Percentiles rank a stretch among this genome's conserved stretches.
Evolutionary conservation across 805 yeast genomes (phyloP).

Genomic region (Torulaspora gathmanii): DNA sequence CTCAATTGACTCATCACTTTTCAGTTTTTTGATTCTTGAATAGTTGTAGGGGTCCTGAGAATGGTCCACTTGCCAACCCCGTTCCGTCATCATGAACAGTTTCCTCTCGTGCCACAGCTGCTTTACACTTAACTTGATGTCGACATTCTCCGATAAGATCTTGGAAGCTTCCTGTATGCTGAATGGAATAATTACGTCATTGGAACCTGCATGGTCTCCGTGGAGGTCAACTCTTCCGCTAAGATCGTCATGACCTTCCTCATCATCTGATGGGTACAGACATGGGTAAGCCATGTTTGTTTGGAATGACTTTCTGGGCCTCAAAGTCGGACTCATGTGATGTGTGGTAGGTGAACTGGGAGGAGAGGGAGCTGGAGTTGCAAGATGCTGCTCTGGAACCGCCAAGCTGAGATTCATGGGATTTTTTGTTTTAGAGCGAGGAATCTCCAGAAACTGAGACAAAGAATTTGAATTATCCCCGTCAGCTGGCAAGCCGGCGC

Average conservation of each 20-base stretch:
- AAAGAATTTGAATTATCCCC: slow-evolving; percentile 50
- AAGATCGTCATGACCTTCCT: slow-evolving; percentile 33
- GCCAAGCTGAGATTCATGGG: slow-evolving; percentile 30
- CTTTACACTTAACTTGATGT: slow-evolving; percentile 60
- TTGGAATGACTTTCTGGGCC: slow-evolving; percentile 53
- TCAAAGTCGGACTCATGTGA: slow-evolving; percentile 28
- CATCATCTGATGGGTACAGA: slow-evolving; percentile 50
- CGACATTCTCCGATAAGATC: slow-evolving; percentile 56
- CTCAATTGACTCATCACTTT: slow-evolving; percentile 28
- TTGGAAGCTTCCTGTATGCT: slow-evolving; percentile 78
- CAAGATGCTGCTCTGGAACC: slow-evolving; percentile 42
- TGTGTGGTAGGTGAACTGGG: slow-evolving; percentile 46
- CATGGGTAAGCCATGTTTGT: slow-evolving; percentile 65
- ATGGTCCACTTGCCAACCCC: slow-evolving; percentile 47
- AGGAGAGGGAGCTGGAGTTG: slow-evolving; percentile 89
- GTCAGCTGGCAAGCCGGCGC: slow-evolving; percentile 43
- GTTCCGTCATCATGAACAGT: slow-evolving; percentile 64
- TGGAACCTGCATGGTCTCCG: background rate
- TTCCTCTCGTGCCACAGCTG: slow-evolving; percentile 73
- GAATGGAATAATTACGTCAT: slow-evolving; percentile 50
- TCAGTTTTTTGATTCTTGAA: slow-evolving; percentile 7
- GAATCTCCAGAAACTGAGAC: slow-evolving; percentile 55
- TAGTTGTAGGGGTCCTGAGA: slow-evolving; percentile 34
- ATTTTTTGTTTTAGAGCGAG: slow-evolving; percentile 43
- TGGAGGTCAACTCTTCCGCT: slow-evolving; percentile 12